Percentiles rank a stretch among this genome's conserved stretches.
Evolutionary conservation across 2,329 filamentous ascomycete genomes (phyloP).

Genomic region (Endothia cerciana): DNA sequence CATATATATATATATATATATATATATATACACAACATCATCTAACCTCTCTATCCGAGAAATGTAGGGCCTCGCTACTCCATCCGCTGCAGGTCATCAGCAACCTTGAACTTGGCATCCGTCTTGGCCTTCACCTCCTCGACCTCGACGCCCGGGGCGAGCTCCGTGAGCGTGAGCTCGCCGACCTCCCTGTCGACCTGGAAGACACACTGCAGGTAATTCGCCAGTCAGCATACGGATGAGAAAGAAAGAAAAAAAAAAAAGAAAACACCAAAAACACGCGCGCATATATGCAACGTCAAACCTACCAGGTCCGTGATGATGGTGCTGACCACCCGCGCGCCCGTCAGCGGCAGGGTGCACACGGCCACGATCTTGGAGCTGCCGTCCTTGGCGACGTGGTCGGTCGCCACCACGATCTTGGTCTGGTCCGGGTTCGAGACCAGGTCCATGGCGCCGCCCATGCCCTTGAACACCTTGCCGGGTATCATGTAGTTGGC

Average conservation of each 20-base stretch:
- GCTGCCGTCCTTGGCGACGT: conserved; percentile 69
- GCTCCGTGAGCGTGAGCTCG: conserved; percentile 68
- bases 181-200: conserved; percentile 67
- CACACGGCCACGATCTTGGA: conserved; percentile 70
- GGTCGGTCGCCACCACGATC: conserved; percentile 73
- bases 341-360: conserved; percentile 67
- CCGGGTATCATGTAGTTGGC: conserved; percentile 92
- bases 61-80: conserved; percentile 35
- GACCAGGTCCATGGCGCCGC: conserved; percentile 75
- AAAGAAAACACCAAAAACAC: no score
- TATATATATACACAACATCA: neutral
- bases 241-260: no score
- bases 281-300: conserved; percentile 32
- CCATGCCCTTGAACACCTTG: conserved; percentile 88
- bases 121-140: conserved; percentile 74
- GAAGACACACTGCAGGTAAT: conserved; percentile 66
- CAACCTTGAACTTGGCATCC: conserved; percentile 67
- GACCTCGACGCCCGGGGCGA: conserved; percentile 69
- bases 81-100: conserved; percentile 57
- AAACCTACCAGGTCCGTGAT: conserved; percentile 74
- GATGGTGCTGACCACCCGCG: conserved; percentile 70
- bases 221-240: no score
- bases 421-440: conserved; percentile 73
- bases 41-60: neutral
- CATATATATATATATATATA: neutral